Base-by-base conservation (phyloP, 208 protist genomes). In the Novymonas esmeraldas region DNA sequence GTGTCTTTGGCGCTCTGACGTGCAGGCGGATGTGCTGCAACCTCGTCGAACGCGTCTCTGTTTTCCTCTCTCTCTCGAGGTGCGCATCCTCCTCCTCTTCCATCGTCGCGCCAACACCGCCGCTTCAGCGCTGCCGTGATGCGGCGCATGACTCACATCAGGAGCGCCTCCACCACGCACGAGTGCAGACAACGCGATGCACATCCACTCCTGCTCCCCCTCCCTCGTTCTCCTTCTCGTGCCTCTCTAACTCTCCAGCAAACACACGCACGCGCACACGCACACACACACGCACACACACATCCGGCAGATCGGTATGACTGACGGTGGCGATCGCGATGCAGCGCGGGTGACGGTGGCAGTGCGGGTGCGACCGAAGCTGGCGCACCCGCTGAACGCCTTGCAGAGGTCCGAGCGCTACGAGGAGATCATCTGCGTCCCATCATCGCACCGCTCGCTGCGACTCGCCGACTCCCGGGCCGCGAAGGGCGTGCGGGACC, bases 301-400 rank as follows among this genome's bases (percentile, higher is more conserved):
- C 28, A 49, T 64, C 1, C 3, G n/a, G 46, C 54, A 36, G 20
- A 39, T 16, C 29, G 14, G 16, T 38, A 41, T 64, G 46, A 41
- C 45, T 18, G 55, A n/a, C n/a, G 16, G 16, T 42, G 42, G 57
- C 24, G 28, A 59, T 78, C 41, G 38, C 36, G 52, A 45, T 20
- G 45, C 48, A 52, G n/a, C 69, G 42, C 67, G 55, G 10, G 84
- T 93, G 22, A 81, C 52, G 41, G 87, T 95, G 39, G 70, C 85
- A 46, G 82, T 95, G 46, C 81, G 90, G 4, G 73, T 92, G 11
- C 73, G 90, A 10, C 90, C 87, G 3, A 86, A 81, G 51, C 54
- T 93, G 9, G 73, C 85, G 22, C 60, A 49, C 31, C 51, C 75
- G 1, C 52, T 64, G 44, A 84, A 83, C 79, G 64, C 65, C 26